Evolutionary conservation across 2,329 filamentous ascomycete genomes (phyloP).

Genomic region (Scedosporium dehoogii): DNA sequence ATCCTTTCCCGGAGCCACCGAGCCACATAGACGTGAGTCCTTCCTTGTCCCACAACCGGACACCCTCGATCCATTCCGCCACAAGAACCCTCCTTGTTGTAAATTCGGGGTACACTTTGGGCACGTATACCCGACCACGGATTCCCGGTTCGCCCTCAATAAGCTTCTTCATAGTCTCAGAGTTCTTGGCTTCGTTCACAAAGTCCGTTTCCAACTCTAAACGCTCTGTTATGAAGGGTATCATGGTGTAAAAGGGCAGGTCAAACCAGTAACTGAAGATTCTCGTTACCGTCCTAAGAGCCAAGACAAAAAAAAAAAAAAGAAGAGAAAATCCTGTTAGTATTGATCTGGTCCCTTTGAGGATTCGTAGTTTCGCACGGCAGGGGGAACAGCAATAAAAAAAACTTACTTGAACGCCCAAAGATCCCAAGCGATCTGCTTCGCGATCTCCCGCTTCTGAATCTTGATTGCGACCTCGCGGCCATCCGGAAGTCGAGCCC

Average conservation of each 20-base stretch:
- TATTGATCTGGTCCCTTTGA: not conserved
- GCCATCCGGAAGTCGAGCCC: constrained; percentile 78
- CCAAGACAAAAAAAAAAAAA: not conserved
- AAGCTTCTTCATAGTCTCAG: constrained; percentile 69
- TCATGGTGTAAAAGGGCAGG: constrained; percentile 80
- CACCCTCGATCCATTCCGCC: constrained; percentile 95
- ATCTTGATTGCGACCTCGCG: constrained; percentile 92
- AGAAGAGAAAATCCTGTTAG: no score
- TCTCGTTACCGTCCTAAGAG: constrained; percentile 58
- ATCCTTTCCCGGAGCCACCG: constrained; percentile 65
- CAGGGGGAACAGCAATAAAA: not conserved
- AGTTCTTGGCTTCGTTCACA: constrained; percentile 80
- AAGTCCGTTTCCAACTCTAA: constrained; percentile 92
- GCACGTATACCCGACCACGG: constrained; percentile 76
- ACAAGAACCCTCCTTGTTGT: constrained; percentile 79
- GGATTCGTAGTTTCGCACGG: not conserved
- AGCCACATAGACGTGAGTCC: constrained; percentile 68
- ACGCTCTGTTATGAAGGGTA: constrained; percentile 90
- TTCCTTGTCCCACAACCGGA: constrained; percentile 85
- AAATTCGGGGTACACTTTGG: constrained; percentile 72
- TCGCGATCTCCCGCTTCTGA: constrained; percentile 87
- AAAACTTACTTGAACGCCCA: constrained; percentile 79
- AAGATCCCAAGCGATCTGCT: constrained; percentile 87
- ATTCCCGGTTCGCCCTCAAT: constrained; percentile 68
- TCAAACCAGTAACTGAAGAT: constrained; percentile 85